These are phyloP conservation scores for Penicillium sp. DNA, from an alignment of 2,329 filamentous ascomycete genomes.

Conservation along the genomic window DNA sequence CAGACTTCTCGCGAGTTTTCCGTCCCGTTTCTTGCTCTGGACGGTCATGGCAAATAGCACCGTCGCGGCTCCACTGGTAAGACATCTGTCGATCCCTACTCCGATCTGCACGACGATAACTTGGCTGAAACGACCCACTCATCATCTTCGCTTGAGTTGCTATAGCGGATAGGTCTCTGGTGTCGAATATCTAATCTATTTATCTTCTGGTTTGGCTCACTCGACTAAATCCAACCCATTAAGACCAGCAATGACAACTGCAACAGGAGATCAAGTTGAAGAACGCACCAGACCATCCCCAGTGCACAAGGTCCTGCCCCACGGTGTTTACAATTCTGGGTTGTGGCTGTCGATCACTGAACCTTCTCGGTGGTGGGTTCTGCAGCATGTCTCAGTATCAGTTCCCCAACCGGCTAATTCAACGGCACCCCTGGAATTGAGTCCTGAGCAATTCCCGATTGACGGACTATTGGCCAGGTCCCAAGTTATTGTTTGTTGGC, in stretches of 20 bases:
- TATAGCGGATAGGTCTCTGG: no score
- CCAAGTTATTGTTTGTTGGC: no score
- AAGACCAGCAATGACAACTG: no score
- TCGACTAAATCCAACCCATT: no score
- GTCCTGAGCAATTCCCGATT: not conserved
- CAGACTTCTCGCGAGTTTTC: conserved; percentile 1
- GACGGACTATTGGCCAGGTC: conserved; percentile 7
- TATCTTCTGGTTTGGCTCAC: no score
- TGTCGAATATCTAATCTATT: no score
- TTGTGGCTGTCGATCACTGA: conserved; percentile 15
- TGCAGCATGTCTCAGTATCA: conserved; percentile 11
- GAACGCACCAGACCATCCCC: no score
- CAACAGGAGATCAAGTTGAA: no score
- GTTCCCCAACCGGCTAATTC: not conserved
- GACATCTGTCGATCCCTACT: conserved; percentile 14
- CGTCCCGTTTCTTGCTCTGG: not conserved
- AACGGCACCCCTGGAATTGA: not conserved
- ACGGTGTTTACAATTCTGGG: conserved; percentile 2
- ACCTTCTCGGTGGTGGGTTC: conserved; percentile 8
- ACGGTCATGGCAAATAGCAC: no score
- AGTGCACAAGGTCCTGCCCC: no score
- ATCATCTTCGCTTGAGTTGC: conserved; percentile 7
- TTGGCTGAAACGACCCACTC: conserved; percentile 16
- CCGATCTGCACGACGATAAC: conserved; percentile 4
- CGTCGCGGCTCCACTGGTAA: not conserved